These are phyloP conservation scores for Penicillium maclennaniae DNA, from an alignment of 495 filamentous ascomycete genomes.

Conservation along the genomic window DNA sequence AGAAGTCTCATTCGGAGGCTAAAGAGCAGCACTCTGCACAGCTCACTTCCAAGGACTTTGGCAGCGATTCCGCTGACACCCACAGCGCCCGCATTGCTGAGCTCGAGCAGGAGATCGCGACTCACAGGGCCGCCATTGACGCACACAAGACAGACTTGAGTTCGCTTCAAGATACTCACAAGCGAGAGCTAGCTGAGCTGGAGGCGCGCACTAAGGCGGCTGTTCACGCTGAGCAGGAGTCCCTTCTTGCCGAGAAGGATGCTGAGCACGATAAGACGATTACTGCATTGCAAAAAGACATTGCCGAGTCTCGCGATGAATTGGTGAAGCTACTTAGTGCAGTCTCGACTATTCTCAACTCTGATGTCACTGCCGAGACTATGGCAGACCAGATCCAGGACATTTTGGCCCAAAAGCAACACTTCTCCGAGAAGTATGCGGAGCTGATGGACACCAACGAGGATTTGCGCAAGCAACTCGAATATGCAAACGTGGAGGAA, in stretches of 20 bases:
- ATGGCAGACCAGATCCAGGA: slow-evolving; percentile 47
- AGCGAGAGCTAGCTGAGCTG: slow-evolving; percentile 47
- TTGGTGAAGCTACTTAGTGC: slow-evolving; percentile 56
- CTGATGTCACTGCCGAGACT: slow-evolving; percentile 45
- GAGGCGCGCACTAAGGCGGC: slow-evolving; percentile 37
- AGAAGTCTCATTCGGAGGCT: slow-evolving; percentile 58
- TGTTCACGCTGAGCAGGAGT: slow-evolving; percentile 43
- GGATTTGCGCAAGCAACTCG: slow-evolving; percentile 52
- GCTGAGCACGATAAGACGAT: slow-evolving; percentile 58
- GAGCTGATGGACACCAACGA: slow-evolving; percentile 42
- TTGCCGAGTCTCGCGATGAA: slow-evolving; percentile 65
- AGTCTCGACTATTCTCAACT: slow-evolving; percentile 47
- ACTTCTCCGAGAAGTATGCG: slow-evolving; percentile 44
- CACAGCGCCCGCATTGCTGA: slow-evolving; percentile 52
- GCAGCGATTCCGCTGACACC: slow-evolving; percentile 38
- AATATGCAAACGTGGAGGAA: slow-evolving; percentile 34
- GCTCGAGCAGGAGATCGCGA: slow-evolving; percentile 54
- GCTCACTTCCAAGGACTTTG: slow-evolving; percentile 27
- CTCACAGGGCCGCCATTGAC: slow-evolving; percentile 51
- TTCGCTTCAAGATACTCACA: slow-evolving; percentile 52
- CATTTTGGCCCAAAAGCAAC: slow-evolving; percentile 41
- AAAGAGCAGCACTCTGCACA: slow-evolving; percentile 52
- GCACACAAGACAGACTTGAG: slow-evolving; percentile 52
- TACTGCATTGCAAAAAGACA: slow-evolving; percentile 61
- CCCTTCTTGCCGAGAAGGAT: slow-evolving; percentile 44